Percentiles rank a stretch among this genome's conserved stretches.
Conservation (phyloP, 2,329 filamentous ascomycete species). For the Venturia aucupariae region DNA sequence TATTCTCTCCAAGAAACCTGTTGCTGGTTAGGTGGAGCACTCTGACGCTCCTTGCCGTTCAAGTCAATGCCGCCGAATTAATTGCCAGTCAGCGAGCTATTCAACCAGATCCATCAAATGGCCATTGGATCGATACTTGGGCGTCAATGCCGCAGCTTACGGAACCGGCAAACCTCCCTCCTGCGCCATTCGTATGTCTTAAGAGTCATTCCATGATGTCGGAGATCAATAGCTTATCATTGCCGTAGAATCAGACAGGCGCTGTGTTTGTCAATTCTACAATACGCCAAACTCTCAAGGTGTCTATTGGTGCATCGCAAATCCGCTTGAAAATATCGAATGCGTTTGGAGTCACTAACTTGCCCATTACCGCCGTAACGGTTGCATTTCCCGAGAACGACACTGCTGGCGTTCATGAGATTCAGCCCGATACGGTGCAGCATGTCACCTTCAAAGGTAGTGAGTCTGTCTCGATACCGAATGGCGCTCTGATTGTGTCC, state of each 20-base stretch:
- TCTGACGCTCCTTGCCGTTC: background rate
- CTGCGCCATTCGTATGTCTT: constrained; percentile 24
- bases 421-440: constrained; percentile 44
- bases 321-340: constrained; percentile 58
- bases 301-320: constrained; percentile 46
- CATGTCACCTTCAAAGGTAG: constrained; percentile 51
- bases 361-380: constrained; percentile 46
- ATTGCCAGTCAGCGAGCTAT: background rate
- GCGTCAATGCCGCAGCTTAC: constrained; percentile 57
- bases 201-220: background rate
- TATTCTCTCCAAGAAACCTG: background rate
- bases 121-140: constrained; percentile 55
- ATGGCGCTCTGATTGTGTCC: constrained; percentile 49
- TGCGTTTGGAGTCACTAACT: constrained; percentile 50
- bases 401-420: constrained; percentile 44
- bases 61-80: background rate
- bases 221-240: background rate
- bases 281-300: constrained; percentile 55
- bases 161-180: constrained; percentile 53
- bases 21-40: background rate
- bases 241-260: constrained; percentile 27
- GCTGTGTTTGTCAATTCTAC: constrained; percentile 51
- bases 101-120: background rate
- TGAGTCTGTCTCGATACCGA: constrained; percentile 41
- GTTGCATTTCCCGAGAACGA: constrained; percentile 36